Conservation (phyloP, 2,329 filamentous ascomycete species). For the Ophiostoma novo-ulmi region DNA sequence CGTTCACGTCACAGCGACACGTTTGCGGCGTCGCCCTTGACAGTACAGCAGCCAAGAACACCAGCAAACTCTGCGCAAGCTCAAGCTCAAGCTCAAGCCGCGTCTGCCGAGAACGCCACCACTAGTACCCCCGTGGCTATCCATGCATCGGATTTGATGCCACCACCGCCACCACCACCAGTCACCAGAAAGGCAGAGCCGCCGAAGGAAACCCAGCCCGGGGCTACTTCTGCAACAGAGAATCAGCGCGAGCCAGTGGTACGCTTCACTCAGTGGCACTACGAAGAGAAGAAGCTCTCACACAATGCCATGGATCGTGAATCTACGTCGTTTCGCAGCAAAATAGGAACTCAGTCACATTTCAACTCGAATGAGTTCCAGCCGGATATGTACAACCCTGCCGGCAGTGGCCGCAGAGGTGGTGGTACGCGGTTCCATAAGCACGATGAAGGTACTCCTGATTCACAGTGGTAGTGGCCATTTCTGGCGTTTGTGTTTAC, state of each 20-base stretch:
- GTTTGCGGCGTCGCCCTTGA: not conserved
- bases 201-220: slow-evolving; percentile 26
- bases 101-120: not conserved
- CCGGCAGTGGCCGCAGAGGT: slow-evolving; percentile 23
- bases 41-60: not conserved
- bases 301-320: slow-evolving; percentile 21
- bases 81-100: not conserved
- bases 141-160: not conserved
- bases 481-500: not conserved
- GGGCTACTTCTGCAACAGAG: not conserved
- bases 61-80: not conserved
- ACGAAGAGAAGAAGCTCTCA: slow-evolving; percentile 32
- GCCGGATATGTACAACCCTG: slow-evolving; percentile 48
- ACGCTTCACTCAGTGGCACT: slow-evolving; percentile 54
- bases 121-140: not conserved
- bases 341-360: slow-evolving; percentile 61
- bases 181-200: not conserved
- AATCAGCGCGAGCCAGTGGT: slow-evolving; percentile 26
- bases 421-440: not conserved
- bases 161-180: not conserved
- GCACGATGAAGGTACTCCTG: not conserved
- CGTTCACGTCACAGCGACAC: not conserved
- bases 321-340: slow-evolving; percentile 57
- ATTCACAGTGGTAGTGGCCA: not conserved
- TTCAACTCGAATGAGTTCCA: slow-evolving; percentile 61